Evolutionary conservation across 257 asterid genomes (phyloP).

Genomic region (Rhazya stricta): DNA sequence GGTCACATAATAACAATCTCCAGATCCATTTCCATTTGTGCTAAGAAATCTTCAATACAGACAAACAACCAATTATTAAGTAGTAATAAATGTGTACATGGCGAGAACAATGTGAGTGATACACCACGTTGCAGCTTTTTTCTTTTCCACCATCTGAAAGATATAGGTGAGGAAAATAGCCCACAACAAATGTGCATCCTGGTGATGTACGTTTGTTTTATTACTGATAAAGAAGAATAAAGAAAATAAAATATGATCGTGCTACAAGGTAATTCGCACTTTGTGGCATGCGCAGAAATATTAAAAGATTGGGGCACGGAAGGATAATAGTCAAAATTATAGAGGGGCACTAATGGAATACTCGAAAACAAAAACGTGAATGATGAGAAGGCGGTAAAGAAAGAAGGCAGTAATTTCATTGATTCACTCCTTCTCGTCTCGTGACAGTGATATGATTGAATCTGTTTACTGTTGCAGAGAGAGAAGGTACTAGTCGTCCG

Average conservation of each 20-base stretch:
- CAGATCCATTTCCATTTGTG: background rate
- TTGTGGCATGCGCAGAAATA: background rate
- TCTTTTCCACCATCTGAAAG: no score
- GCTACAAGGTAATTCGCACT: no score
- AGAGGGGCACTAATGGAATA: background rate
- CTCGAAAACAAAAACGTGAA: background rate
- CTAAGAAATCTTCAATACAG: background rate
- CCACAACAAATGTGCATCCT: no score
- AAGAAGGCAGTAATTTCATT: background rate
- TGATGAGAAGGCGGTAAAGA: background rate
- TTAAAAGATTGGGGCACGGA: background rate
- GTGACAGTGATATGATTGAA: conserved; percentile 12
- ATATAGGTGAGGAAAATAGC: no score
- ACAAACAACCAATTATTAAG: no score
- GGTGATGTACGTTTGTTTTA: no score
- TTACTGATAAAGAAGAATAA: no score
- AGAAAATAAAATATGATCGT: background rate
- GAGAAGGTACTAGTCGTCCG: background rate
- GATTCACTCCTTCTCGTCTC: background rate
- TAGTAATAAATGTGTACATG: no score
- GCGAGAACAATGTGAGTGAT: no score
- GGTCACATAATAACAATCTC: background rate
- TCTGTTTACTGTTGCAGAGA: conserved; percentile 4
- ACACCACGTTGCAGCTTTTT: no score
- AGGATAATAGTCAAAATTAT: background rate